Percentiles rank a stretch among this genome's conserved stretches.
Conservation (phyloP, 805 yeast species). For the Hanseniaspora vineae region DNA sequence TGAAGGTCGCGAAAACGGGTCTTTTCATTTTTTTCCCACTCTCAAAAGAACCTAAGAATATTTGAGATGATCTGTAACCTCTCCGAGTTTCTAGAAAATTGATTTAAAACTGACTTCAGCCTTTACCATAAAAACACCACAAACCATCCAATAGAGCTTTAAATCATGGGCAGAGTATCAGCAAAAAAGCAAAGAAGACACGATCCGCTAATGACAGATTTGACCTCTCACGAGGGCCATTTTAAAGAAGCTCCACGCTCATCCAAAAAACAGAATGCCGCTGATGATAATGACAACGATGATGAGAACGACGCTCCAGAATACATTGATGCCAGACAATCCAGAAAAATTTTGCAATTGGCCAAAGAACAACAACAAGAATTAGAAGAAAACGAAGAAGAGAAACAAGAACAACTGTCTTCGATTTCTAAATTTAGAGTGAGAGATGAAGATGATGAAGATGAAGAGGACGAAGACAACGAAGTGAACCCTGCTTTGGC, state of each 20-base stretch:
- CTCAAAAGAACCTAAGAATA: background rate
- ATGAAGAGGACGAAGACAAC: conserved; percentile 29
- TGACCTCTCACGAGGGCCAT: conserved; percentile 62
- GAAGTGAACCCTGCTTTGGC: conserved; percentile 27
- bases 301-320: conserved; percentile 43
- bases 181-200: conserved; percentile 56
- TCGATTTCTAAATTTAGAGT: conserved; percentile 21
- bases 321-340: conserved; percentile 65
- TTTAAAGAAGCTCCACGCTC: conserved; percentile 31
- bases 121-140: background rate
- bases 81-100: background rate
- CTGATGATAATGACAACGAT: conserved; percentile 26
- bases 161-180: conserved; percentile 53
- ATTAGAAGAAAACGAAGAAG: conserved; percentile 8
- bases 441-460: conserved; percentile 36
- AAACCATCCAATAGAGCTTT: background rate
- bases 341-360: conserved; percentile 74
- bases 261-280: conserved; percentile 19
- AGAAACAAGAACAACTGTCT: conserved; percentile 6
- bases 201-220: conserved; percentile 67
- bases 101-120: background rate
- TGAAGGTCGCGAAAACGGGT: too few relatives aligned
- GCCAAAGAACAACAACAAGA: conserved; percentile 94
- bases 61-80: background rate
- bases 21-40: too few relatives aligned